These are phyloP conservation scores for Alternaria arbusti DNA, from an alignment of 2,329 filamentous ascomycete genomes.

Conservation along the genomic window DNA sequence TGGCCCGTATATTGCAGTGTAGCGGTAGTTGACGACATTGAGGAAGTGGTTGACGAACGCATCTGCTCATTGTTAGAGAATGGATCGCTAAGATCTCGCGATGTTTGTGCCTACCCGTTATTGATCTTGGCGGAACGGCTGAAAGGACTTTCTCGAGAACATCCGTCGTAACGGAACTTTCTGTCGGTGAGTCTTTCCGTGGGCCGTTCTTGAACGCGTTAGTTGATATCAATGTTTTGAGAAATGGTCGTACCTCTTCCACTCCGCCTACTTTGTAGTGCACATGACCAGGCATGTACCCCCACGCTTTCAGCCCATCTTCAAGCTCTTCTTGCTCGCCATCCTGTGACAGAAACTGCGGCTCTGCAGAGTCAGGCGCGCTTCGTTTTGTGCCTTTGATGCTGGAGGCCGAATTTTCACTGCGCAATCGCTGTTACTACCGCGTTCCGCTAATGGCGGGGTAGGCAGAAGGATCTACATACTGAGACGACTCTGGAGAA, in stretches of 20 bases:
- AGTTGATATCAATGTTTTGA: background rate
- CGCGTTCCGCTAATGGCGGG: background rate
- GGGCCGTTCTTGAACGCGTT: background rate
- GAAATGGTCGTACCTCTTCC: slow-evolving; percentile 19
- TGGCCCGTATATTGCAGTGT: slow-evolving; percentile 56
- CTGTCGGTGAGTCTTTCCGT: slow-evolving; percentile 14
- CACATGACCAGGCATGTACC: slow-evolving; percentile 47
- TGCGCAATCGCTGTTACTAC: slow-evolving; percentile 11
- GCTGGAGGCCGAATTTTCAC: slow-evolving; percentile 19
- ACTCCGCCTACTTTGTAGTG: slow-evolving; percentile 35
- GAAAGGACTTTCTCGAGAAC: slow-evolving; percentile 43
- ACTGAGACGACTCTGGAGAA: slow-evolving; percentile 25
- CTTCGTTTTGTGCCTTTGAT: slow-evolving; percentile 30
- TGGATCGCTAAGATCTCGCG: background rate
- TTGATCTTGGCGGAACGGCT: slow-evolving; percentile 40
- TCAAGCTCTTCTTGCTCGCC: slow-evolving; percentile 20
- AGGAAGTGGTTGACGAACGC: slow-evolving; percentile 57
- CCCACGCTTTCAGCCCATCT: slow-evolving; percentile 42
- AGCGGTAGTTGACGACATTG: slow-evolving; percentile 54
- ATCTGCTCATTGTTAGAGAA: slow-evolving; percentile 41
- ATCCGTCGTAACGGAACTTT: slow-evolving; percentile 25
- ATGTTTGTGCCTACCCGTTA: slow-evolving; percentile 29
- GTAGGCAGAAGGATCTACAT: slow-evolving; percentile 9
- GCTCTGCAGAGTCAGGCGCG: slow-evolving; percentile 14
- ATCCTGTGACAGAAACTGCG: slow-evolving; percentile 1